Base-by-base conservation (phyloP, 1,284 basidiomycete genomes). In the Ustilago shanxiensis region DNA sequence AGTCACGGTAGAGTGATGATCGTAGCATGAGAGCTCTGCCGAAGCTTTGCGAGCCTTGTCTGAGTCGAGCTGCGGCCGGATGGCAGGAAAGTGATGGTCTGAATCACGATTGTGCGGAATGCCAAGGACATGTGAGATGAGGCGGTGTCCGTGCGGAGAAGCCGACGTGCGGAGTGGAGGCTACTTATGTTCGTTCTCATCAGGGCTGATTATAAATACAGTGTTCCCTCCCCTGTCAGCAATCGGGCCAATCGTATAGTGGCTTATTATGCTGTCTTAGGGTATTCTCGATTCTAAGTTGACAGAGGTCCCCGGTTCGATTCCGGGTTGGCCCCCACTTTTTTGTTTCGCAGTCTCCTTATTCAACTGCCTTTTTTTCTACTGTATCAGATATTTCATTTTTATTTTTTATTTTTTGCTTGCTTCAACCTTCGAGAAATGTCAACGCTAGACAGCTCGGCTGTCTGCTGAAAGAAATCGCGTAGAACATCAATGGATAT, bases 181-280 rank as follows among this genome's bases (percentile, higher is more conserved):
- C 11, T 29, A 16, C 28, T 31, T 51, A 7, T 5, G 6, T 51
- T 51, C 16, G 0, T 51, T 3, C 5, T 28, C 3, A 2, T n/a
- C n/a, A n/a, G n/a, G n/a, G n/a, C n/a, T n/a, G 3, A 55, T 47
- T 50, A 57, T 69, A 45, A 44, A 39, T 39, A 18, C 53, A 66
- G 53, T 1, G 1, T 10, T 5, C 2, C 8, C 1, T 0, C 3
- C n/a, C 16, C 6, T 16, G 10, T 33, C 24, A 37, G 9, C n/a
- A 18, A 59, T 57, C 11, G 66, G 76, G 69, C 72, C 66, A 75
- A 75, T 70, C 68, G 72, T 70, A 71, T 78, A 75, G 69, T 72
- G 65, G 74, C 74, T 77, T 77, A 77, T 77, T 77, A 77, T 77
- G 70, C 74, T 77, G 74, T 77, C 74, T 77, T 77, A 77, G 74